A percentile compares a stretch with the other conserved stretches of the same genome.
Evolutionary conservation across 129 eudicot genomes (phyloP).

Genomic region (Smallanthus sonchifolius): DNA sequence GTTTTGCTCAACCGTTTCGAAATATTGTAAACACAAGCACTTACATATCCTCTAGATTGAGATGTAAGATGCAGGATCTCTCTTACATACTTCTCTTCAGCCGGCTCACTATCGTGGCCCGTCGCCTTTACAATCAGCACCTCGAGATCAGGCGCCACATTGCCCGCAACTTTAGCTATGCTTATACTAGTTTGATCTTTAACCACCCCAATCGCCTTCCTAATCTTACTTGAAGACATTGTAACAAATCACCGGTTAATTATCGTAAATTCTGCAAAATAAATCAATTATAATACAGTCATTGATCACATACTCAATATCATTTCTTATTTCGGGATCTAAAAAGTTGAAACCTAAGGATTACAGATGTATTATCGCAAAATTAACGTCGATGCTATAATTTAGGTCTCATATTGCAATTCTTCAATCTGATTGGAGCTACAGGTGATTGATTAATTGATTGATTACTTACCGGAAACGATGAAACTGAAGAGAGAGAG

Average conservation of each 20-base stretch:
- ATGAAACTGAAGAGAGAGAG: not conserved
- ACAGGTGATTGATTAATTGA: not conserved
- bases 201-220: slow-evolving; percentile 77
- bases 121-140: slow-evolving; percentile 78
- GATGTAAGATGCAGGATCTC: slow-evolving; percentile 49
- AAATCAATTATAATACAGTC: not conserved
- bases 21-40: slow-evolving; percentile 42
- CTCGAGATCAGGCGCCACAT: slow-evolving; percentile 53
- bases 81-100: slow-evolving; percentile 49
- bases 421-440: slow-evolving; percentile 2
- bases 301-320: slow-evolving; percentile 6
- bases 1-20: slow-evolving; percentile 38
- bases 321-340: not conserved
- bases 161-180: slow-evolving; percentile 65
- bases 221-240: slow-evolving; percentile 46
- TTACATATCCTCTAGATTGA: slow-evolving; percentile 40
- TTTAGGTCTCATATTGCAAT: not conserved
- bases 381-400: not conserved
- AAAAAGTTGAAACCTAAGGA: not conserved
- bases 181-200: slow-evolving; percentile 85
- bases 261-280: slow-evolving; percentile 18
- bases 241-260: slow-evolving; percentile 3
- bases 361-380: not conserved
- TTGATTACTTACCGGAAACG: not conserved
- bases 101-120: slow-evolving; percentile 61